These are phyloP conservation scores for Sambucus nigra DNA, from an alignment of 129 eudicot genomes.

Conservation along the genomic window DNA sequence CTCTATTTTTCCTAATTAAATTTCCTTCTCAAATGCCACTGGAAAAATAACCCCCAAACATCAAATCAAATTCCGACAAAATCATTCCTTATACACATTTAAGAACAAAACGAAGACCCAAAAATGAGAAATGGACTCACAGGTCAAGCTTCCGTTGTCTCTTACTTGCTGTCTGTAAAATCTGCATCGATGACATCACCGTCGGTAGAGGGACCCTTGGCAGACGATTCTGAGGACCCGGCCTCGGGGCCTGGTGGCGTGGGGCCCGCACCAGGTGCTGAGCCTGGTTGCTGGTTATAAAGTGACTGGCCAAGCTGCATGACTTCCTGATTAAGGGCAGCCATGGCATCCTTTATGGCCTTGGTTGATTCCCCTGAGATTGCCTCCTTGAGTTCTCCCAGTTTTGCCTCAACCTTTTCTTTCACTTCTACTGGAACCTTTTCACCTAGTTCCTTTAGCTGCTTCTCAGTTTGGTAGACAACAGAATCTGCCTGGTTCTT, in stretches of 20 bases:
- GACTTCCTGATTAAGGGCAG: slow-evolving; percentile 94
- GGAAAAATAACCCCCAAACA: not conserved
- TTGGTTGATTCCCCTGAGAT: slow-evolving; percentile 80
- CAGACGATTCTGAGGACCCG: slow-evolving; percentile 37
- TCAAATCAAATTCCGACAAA: slow-evolving; percentile 11
- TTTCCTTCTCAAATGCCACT: slow-evolving; percentile 6
- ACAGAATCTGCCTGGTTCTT: slow-evolving; percentile 98
- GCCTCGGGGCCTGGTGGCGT: slow-evolving; percentile 40
- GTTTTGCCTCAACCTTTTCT: slow-evolving; percentile 85
- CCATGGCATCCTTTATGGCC: slow-evolving; percentile 85
- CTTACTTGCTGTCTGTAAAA: slow-evolving; percentile 84
- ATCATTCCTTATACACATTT: slow-evolving; percentile 31
- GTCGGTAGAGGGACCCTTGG: slow-evolving; percentile 80
- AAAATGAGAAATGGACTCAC: slow-evolving; percentile 9
- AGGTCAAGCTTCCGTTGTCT: not conserved
- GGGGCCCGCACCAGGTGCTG: slow-evolving; percentile 48
- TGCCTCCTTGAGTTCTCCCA: slow-evolving; percentile 71
- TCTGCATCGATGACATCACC: slow-evolving; percentile 99
- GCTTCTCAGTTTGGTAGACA: slow-evolving; percentile 96
- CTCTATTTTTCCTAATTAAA: slow-evolving; percentile 10
- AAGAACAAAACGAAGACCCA: slow-evolving; percentile 9
- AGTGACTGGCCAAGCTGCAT: slow-evolving; percentile 98
- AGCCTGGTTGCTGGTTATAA: slow-evolving; percentile 70
- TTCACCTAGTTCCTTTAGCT: slow-evolving; percentile 91
- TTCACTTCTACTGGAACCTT: slow-evolving; percentile 84